These are phyloP conservation scores for Paraphoma sp. DNA, from an alignment of 2,329 filamentous ascomycete species.

Conservation along the genomic window DNA sequence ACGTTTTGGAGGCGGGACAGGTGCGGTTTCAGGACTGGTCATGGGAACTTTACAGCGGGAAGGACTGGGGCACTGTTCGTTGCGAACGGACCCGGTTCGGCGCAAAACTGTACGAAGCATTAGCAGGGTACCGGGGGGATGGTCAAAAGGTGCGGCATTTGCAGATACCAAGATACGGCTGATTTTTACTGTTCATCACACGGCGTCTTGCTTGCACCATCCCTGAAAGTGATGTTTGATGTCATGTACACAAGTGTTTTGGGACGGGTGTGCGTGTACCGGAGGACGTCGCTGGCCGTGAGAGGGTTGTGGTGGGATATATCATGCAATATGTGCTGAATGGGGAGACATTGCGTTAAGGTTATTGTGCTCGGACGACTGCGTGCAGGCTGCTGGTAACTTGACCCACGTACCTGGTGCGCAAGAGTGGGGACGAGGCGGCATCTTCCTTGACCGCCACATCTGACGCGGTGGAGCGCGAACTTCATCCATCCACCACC, in stretches of 20 bases:
- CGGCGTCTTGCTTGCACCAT: neutral
- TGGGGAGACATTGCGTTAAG: slow-evolving; percentile 40
- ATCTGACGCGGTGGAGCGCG: neutral
- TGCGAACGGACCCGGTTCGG: neutral
- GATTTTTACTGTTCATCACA: slow-evolving; percentile 9
- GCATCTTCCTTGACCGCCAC: slow-evolving; percentile 13
- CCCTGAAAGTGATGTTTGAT: neutral
- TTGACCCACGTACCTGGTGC: slow-evolving; percentile 17
- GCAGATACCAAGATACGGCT: slow-evolving; percentile 21
- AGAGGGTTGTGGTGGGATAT: slow-evolving; percentile 8
- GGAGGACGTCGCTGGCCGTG: slow-evolving; percentile 16
- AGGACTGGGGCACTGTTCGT: slow-evolving; percentile 4
- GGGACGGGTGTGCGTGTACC: slow-evolving; percentile 11
- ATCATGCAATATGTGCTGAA: slow-evolving; percentile 33
- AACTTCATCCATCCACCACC: slow-evolving; percentile 10
- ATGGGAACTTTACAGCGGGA: neutral
- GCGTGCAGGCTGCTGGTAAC: slow-evolving; percentile 16
- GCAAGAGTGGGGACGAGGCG: neutral
- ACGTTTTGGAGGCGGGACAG: slow-evolving; percentile 4
- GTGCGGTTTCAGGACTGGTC: slow-evolving; percentile 9
- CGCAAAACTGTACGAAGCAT: slow-evolving; percentile 7
- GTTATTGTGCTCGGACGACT: slow-evolving; percentile 27
- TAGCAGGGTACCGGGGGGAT: slow-evolving; percentile 5
- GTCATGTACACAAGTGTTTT: slow-evolving; percentile 2
- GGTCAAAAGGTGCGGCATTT: slow-evolving; percentile 11